Conservation (phyloP, 305 asterid species). For the Ilex paraguariensis region DNA sequence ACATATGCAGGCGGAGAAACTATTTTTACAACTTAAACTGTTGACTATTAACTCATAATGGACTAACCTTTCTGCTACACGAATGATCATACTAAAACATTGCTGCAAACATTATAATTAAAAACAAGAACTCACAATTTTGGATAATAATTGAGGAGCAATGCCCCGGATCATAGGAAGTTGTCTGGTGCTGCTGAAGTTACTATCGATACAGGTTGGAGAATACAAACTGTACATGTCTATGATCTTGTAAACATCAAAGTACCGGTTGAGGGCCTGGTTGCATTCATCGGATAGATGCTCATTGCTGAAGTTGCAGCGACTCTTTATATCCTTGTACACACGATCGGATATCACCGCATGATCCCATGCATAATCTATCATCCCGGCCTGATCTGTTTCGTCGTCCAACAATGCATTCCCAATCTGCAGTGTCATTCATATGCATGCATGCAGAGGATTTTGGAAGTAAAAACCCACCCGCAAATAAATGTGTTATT, state of each 20-base stretch:
- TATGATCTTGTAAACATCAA: slow-evolving; percentile 47
- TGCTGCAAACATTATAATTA: no score
- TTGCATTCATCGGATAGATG: slow-evolving; percentile 28
- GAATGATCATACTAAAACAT: no score
- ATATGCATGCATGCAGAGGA: no score
- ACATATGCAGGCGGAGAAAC: no score
- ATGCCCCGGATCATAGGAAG: slow-evolving; percentile 17
- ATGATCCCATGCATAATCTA: slow-evolving; percentile 83
- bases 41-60: no score
- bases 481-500: not conserved
- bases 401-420: slow-evolving; percentile 77
- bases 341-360: slow-evolving; percentile 70
- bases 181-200: slow-evolving; percentile 15
- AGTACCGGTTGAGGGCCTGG: slow-evolving; percentile 33
- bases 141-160: slow-evolving; percentile 33
- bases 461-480: not conserved
- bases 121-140: slow-evolving; percentile 31
- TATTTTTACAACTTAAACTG: no score
- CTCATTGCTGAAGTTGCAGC: slow-evolving; percentile 49
- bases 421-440: slow-evolving; percentile 46
- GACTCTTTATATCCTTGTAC: slow-evolving; percentile 29
- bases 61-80: no score
- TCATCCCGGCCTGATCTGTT: slow-evolving; percentile 64
- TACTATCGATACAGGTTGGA: slow-evolving; percentile 37
- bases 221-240: slow-evolving; percentile 82